Conservation (phyloP, 2,329 filamentous ascomycete genomes). For the Cephalotrichum gorgonifer region DNA sequence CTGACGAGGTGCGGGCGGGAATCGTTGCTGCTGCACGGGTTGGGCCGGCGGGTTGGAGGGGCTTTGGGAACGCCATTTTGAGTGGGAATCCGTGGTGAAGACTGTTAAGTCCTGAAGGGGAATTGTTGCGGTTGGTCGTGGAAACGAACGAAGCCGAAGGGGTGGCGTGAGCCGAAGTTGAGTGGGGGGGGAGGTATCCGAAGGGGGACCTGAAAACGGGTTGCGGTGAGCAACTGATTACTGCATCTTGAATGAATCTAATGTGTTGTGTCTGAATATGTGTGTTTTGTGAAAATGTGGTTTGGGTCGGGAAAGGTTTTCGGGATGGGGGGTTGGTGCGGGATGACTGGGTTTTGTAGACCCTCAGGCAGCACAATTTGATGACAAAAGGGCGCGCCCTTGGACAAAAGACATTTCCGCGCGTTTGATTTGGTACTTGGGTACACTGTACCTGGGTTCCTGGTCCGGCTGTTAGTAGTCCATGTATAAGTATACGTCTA, state of each 20-base stretch:
- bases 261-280: conserved; percentile 40
- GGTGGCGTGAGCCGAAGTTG: conserved; percentile 46
- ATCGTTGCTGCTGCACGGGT: conserved; percentile 46
- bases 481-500: too few relatives aligned
- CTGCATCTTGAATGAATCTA: conserved; percentile 24
- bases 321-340: background rate
- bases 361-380: conserved; percentile 2
- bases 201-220: conserved; percentile 18
- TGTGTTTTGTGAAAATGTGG: conserved; percentile 22
- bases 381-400: too few relatives aligned
- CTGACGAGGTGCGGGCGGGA: conserved; percentile 46
- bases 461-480: too few relatives aligned
- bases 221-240: conserved; percentile 24
- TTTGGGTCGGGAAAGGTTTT: conserved; percentile 18
- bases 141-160: conserved; percentile 47
- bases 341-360: conserved; percentile 15
- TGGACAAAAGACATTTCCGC: too few relatives aligned
- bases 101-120: conserved; percentile 56
- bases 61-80: conserved; percentile 72
- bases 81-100: conserved; percentile 75
- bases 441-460: too few relatives aligned
- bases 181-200: conserved; percentile 5
- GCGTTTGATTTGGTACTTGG: too few relatives aligned
- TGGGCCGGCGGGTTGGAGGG: conserved; percentile 51
- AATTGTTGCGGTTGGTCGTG: conserved; percentile 47